phyloP scores from a whole-genome alignment of 176 grass and related monocot species.

The Phyllostachys edulis region DNA sequence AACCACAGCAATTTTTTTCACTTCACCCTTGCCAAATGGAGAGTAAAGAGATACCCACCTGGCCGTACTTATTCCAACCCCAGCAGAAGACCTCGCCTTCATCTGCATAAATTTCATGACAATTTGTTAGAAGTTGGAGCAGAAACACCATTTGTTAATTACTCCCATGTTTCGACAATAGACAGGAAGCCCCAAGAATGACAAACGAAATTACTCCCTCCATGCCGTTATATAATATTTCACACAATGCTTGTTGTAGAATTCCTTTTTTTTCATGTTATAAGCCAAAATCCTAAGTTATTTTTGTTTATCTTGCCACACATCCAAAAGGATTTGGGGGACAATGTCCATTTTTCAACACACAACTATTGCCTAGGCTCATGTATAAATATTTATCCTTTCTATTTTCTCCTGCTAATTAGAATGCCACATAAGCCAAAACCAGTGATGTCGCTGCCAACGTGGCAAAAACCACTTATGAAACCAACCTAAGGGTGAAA shows the following conservation, averaged over 20 bases:
- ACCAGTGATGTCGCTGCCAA: too few relatives aligned
- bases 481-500: too few relatives aligned
- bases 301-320: background rate
- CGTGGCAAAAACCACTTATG: too few relatives aligned
- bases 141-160: background rate
- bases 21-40: background rate
- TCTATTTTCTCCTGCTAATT: too few relatives aligned
- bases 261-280: background rate
- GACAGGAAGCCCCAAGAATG: background rate
- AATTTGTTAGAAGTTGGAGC: background rate
- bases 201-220: background rate
- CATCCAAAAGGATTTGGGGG: background rate
- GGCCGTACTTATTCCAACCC: constrained; percentile 99
- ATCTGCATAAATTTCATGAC: constrained; percentile 41
- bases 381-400: too few relatives aligned
- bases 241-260: background rate
- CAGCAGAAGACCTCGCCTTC: constrained; percentile 94
- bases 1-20: background rate
- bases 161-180: background rate
- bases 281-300: background rate
- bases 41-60: constrained; percentile 47
- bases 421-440: too few relatives aligned
- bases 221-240: background rate
- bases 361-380: too few relatives aligned
- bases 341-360: too few relatives aligned